phyloP scores from a whole-genome alignment of 2,329 filamentous ascomycete species.

The Talaromyces marneffei region DNA sequence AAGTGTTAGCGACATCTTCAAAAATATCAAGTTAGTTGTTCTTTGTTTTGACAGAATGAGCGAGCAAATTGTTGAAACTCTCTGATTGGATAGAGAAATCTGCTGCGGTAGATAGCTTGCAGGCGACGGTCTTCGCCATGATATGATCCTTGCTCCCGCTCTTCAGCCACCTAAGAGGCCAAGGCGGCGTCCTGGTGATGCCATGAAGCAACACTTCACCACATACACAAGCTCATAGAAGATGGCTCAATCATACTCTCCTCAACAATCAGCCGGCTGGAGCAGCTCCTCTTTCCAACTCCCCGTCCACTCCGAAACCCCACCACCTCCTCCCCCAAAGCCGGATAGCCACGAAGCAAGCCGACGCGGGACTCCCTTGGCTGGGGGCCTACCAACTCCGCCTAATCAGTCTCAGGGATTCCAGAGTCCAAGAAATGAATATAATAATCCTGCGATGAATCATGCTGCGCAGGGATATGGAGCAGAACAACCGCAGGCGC shows the following conservation, averaged over 20 bases:
- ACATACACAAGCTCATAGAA: not conserved
- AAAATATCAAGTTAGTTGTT: too few species aligned
- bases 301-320: slow-evolving; percentile 47
- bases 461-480: not conserved
- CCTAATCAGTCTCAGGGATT: slow-evolving; percentile 32
- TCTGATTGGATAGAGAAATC: too few species aligned
- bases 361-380: slow-evolving; percentile 59
- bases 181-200: not conserved
- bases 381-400: slow-evolving; percentile 30
- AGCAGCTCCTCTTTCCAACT: slow-evolving; percentile 14
- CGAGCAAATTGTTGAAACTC: too few species aligned
- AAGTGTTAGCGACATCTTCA: too few species aligned
- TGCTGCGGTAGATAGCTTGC: too few species aligned
- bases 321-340: slow-evolving; percentile 67
- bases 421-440: not conserved
- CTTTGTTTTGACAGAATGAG: too few species aligned
- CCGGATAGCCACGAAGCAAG: slow-evolving; percentile 63
- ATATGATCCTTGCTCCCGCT: too few species aligned
- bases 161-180: too few species aligned
- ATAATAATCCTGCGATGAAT: not conserved
- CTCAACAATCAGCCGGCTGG: slow-evolving; percentile 22
- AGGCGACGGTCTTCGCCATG: too few species aligned
- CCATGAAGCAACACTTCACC: not conserved
- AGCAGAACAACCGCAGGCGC: not conserved
- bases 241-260: slow-evolving; percentile 19